Base-by-base conservation (phyloP, 129 eudicot genomes). In the Helichrysum umbraculigerum region DNA sequence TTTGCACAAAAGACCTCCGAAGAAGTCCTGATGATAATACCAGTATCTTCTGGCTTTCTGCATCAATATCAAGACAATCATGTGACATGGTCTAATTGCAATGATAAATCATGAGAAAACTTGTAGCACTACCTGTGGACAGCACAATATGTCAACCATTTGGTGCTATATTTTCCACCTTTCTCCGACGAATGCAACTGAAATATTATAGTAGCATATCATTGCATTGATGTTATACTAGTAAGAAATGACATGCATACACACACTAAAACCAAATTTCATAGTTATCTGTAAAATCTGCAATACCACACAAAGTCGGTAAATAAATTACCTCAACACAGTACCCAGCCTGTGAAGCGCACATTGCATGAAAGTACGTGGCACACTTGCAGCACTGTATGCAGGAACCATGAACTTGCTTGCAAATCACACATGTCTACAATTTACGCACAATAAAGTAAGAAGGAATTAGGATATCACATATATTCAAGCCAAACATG, bases 331-430 rank as follows among this genome's bases (percentile, higher is more conserved):
- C 99, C 81, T 95, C 97, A 81, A 95, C 91, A 81, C 85, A 71
- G 73, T 91, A 95, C 35, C 99, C 99, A 10, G 97, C 97, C 74
- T 86, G 84, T 56, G 83, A 81, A 70, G 99, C 97, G 81, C 99
- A 95, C 79, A 78, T 87, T 17, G 92, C 88, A 82, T 95, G 99
- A 74, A 89, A 95, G 78, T 42, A 71, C 57, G 99, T 95, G 33
- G 99, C 76, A 61, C 99, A 95, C 81, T 86, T 89, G 88, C 87
- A 95, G 80, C 99, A 95, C 60, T 91, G 97, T 22, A 72, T 86
- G 81, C 96, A 95, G 73, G 99, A 89, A 73, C 99, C 99, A 75
- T 91, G 97, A 74, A 79, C 79, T 83, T 95, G 99, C 62, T 86
- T 85, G 87, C 99, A 95, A 64, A 95, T 85, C 28, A 87, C 83